A percentile compares a stretch with the other conserved stretches of the same genome.
phyloP scores from a whole-genome alignment of 1,284 basidiomycete species.

The Cryptococcus hybrid region DNA sequence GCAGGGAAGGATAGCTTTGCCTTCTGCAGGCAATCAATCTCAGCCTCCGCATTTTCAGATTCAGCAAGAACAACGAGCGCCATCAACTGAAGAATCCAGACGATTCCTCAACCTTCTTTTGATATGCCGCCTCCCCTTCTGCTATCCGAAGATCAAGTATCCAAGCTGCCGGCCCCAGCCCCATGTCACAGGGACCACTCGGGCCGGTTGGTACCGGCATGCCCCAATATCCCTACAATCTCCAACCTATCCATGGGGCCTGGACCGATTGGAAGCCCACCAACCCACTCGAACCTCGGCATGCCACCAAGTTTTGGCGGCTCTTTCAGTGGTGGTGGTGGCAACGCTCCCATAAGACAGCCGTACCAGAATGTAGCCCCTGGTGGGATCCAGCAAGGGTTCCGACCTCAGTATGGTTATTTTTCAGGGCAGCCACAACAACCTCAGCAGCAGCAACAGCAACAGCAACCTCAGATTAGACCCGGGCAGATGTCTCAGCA shows the following conservation, averaged over 20 bases:
- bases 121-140: not conserved
- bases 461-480: not conserved
- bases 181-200: not conserved
- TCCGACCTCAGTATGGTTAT: not conserved
- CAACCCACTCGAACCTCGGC: not conserved
- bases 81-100: not conserved
- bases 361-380: not conserved
- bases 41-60: not conserved
- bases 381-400: not conserved
- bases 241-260: not conserved
- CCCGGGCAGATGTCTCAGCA: not conserved
- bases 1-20: not conserved
- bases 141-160: not conserved
- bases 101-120: not conserved
- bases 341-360: not conserved
- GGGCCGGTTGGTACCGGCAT: constrained; percentile 6
- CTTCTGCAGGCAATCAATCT: not conserved
- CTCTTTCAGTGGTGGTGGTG: constrained; percentile 3
- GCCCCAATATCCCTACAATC: not conserved
- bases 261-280: constrained; percentile 17
- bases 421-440: not conserved
- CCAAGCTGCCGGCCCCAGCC: not conserved
- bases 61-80: not conserved
- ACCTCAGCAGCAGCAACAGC: not conserved
- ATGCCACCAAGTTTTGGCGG: not conserved